Percentiles rank a stretch among this genome's conserved stretches.
phyloP scores from a whole-genome alignment of 2,329 filamentous ascomycete genomes.

The Orbilia oligospora region DNA sequence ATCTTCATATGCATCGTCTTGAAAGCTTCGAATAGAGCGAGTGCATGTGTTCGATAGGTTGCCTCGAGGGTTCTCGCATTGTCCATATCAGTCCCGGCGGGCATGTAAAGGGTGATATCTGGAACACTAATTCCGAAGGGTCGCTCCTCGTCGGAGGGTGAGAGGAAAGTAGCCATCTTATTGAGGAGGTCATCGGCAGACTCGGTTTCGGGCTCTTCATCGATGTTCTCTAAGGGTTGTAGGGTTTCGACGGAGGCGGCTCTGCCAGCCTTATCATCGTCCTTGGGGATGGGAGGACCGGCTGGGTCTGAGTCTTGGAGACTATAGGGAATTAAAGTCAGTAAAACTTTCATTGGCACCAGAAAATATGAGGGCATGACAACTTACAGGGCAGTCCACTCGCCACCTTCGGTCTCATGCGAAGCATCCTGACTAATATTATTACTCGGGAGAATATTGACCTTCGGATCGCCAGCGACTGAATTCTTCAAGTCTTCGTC shows the following conservation, averaged over 20 bases:
- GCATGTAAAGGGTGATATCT: slow-evolving; percentile 85
- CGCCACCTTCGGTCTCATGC: slow-evolving; percentile 61
- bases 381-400: slow-evolving; percentile 64
- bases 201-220: slow-evolving; percentile 55
- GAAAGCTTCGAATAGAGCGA: slow-evolving; percentile 93
- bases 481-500: slow-evolving; percentile 59
- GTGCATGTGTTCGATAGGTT: slow-evolving; percentile 93
- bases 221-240: slow-evolving; percentile 59
- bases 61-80: slow-evolving; percentile 87
- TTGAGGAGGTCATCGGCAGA: slow-evolving; percentile 63
- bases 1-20: slow-evolving; percentile 97
- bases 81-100: slow-evolving; percentile 84
- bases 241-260: slow-evolving; percentile 37
- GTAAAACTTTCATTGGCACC: slow-evolving; percentile 49
- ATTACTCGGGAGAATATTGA: slow-evolving; percentile 69
- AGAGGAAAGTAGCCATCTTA: slow-evolving; percentile 62
- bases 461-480: slow-evolving; percentile 41
- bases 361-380: slow-evolving; percentile 61
- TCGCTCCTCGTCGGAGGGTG: slow-evolving; percentile 61
- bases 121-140: slow-evolving; percentile 72
- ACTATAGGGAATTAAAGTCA: slow-evolving; percentile 8
- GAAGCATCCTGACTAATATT: slow-evolving; percentile 63
- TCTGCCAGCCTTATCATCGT: slow-evolving; percentile 33
- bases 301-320: slow-evolving; percentile 54
- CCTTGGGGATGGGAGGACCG: slow-evolving; percentile 26